These are phyloP conservation scores for Nigrospora osmanthi DNA, from an alignment of 2,329 filamentous ascomycete genomes.

Conservation along the genomic window DNA sequence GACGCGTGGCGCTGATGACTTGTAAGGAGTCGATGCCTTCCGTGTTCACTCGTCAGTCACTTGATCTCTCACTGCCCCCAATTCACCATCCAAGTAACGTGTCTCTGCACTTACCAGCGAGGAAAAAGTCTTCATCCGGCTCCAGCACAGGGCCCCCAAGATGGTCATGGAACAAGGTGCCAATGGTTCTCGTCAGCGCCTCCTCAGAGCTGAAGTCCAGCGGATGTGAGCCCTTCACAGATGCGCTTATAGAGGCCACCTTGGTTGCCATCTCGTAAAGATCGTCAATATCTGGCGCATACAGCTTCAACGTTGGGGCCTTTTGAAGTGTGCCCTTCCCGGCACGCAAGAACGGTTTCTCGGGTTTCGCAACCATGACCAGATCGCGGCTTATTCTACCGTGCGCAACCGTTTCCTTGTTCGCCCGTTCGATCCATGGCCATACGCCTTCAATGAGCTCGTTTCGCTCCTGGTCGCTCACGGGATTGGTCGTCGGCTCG, in stretches of 20 bases:
- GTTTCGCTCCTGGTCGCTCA: conserved; percentile 15
- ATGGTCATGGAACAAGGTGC: conserved; percentile 18
- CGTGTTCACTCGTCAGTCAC: background rate
- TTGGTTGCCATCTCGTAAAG: background rate
- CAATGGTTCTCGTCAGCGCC: conserved; percentile 19
- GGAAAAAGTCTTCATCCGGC: conserved; percentile 29
- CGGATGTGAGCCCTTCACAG: conserved; percentile 10
- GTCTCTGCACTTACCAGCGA: conserved; percentile 6
- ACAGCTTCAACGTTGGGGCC: background rate
- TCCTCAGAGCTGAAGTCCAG: conserved; percentile 22
- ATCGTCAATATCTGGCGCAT: background rate
- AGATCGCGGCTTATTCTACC: conserved; percentile 13
- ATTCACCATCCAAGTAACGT: background rate
- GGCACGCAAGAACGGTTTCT: background rate
- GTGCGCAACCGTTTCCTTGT: conserved; percentile 34
- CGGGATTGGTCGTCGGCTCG: conserved; percentile 25
- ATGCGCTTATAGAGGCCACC: conserved; percentile 12
- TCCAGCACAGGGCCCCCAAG: conserved; percentile 18
- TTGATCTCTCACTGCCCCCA: background rate
- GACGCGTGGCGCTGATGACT: conserved; percentile 26
- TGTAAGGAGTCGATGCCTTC: conserved; percentile 31
- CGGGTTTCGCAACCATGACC: background rate
- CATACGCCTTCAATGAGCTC: conserved; percentile 34
- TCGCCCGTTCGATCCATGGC: conserved; percentile 32
- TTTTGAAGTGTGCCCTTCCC: background rate